phyloP scores from a whole-genome alignment of 768 basidiomycete species.

The Epithele typhae region DNA sequence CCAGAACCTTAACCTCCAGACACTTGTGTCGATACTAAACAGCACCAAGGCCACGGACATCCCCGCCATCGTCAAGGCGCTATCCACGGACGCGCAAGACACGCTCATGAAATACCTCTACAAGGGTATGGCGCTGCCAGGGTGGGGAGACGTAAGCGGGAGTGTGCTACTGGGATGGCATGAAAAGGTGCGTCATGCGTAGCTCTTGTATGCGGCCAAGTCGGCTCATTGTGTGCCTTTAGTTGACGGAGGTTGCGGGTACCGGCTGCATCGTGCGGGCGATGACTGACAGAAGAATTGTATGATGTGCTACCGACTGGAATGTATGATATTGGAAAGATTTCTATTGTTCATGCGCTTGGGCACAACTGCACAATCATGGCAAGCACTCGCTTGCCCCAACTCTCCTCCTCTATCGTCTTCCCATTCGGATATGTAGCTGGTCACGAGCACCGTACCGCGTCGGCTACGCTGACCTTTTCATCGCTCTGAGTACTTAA shows the following conservation, averaged over 20 bases:
- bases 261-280: slow-evolving; percentile 92
- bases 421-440: too few species aligned
- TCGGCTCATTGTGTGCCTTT: slow-evolving; percentile 2
- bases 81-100: slow-evolving; percentile 77
- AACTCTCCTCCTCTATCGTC: too few species aligned
- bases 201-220: background rate
- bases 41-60: slow-evolving; percentile 91
- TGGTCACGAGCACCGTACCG: too few species aligned
- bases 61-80: slow-evolving; percentile 61
- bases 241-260: slow-evolving; percentile 93
- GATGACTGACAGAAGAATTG: slow-evolving; percentile 62
- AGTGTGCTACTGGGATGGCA: slow-evolving; percentile 86
- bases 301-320: slow-evolving; percentile 17
- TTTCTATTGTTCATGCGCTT: too few species aligned
- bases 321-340: too few species aligned
- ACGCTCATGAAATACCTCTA: slow-evolving; percentile 97
- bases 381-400: too few species aligned
- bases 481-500: too few species aligned
- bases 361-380: too few species aligned
- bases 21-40: slow-evolving; percentile 85
- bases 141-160: slow-evolving; percentile 57
- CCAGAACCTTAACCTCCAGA: slow-evolving; percentile 75
- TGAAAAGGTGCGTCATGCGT: slow-evolving; percentile 70
- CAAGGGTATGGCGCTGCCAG: slow-evolving; percentile 84
- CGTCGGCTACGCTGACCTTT: too few species aligned